These are phyloP conservation scores for Lentinula detonsa DNA, from an alignment of 768 basidiomycete genomes.

Conservation along the genomic window DNA sequence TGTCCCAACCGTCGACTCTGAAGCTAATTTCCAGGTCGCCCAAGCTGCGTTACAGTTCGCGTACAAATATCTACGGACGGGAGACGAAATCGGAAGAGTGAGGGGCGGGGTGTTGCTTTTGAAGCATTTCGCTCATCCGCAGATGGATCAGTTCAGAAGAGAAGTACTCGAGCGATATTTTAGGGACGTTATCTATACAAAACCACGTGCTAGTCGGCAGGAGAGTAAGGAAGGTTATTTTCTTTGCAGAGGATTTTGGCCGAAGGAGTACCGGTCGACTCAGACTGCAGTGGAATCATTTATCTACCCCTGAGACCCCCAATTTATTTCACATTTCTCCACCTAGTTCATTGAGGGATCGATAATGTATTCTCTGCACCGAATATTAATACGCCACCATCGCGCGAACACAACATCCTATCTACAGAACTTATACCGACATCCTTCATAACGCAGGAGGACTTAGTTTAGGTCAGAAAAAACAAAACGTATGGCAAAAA, in stretches of 20 bases:
- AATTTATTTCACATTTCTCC: no score
- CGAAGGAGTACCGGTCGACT: not conserved
- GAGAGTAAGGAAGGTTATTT: constrained; percentile 85
- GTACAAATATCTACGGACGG: constrained; percentile 41
- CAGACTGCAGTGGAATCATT: not conserved
- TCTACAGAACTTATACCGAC: no score
- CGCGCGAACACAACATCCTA: no score
- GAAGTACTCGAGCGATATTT: constrained; percentile 60
- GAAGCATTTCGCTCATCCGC: constrained; percentile 81
- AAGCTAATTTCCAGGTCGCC: constrained; percentile 68
- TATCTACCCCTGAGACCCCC: no score
- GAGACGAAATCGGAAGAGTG: constrained; percentile 32
- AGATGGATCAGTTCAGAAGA: constrained; percentile 57
- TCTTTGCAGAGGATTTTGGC: constrained; percentile 65
- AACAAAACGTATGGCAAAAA: no score
- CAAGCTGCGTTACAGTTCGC: constrained; percentile 69
- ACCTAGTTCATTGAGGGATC: no score
- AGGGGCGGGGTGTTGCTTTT: constrained; percentile 55
- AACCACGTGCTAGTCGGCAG: constrained; percentile 75
- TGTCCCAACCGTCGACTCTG: constrained; percentile 56
- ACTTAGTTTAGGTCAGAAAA: no score
- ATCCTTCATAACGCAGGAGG: no score
- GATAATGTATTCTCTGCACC: no score
- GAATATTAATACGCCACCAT: no score
- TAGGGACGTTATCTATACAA: constrained; percentile 57